Percentiles rank a stretch among this genome's conserved stretches.
Evolutionary conservation across 164 flowering plant species (phyloP).

Genomic region (Santalum album): DNA sequence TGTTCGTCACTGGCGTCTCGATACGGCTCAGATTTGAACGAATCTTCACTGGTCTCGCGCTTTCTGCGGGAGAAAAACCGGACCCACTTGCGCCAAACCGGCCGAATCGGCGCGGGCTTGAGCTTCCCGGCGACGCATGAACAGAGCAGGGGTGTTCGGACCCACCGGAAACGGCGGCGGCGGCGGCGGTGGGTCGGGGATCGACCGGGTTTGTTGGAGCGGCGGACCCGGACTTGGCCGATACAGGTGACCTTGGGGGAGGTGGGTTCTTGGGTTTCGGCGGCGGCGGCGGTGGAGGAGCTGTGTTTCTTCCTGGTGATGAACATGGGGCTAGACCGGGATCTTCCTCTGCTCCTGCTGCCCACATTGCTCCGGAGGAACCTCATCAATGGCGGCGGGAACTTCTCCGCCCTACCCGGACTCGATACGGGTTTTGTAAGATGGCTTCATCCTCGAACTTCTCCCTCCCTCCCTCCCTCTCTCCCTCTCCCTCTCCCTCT

Average conservation of each 20-base stretch:
- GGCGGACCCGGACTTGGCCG: slow-evolving; percentile 49
- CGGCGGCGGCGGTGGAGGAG: slow-evolving; percentile 6
- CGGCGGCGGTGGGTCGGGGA: background rate
- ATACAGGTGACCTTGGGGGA: slow-evolving; percentile 74
- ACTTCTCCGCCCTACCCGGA: slow-evolving; percentile 53
- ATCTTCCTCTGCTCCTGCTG: slow-evolving; percentile 59
- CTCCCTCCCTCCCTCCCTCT: background rate
- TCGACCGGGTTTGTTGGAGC: slow-evolving; percentile 14
- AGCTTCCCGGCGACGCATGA: slow-evolving; percentile 7
- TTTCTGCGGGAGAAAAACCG: slow-evolving; percentile 19
- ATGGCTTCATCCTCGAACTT: slow-evolving; percentile 44
- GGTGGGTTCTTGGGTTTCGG: slow-evolving; percentile 51
- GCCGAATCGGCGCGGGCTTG: slow-evolving; percentile 13
- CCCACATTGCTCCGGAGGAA: slow-evolving; percentile 49
- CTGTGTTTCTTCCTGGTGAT: slow-evolving; percentile 22
- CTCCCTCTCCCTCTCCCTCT: background rate
- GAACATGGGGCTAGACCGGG: slow-evolving; percentile 60
- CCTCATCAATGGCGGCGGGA: slow-evolving; percentile 57
- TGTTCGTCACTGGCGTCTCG: slow-evolving; percentile 4
- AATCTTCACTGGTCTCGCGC: slow-evolving; percentile 5
- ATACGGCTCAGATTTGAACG: slow-evolving; percentile 2
- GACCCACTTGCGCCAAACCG: slow-evolving; percentile 29
- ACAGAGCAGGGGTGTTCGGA: slow-evolving; percentile 18
- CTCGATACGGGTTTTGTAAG: slow-evolving; percentile 52
- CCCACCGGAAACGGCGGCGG: slow-evolving; percentile 17